Base-by-base conservation (phyloP, 2,329 filamentous ascomycete genomes). In the Aspergillus aculeatinus region DNA sequence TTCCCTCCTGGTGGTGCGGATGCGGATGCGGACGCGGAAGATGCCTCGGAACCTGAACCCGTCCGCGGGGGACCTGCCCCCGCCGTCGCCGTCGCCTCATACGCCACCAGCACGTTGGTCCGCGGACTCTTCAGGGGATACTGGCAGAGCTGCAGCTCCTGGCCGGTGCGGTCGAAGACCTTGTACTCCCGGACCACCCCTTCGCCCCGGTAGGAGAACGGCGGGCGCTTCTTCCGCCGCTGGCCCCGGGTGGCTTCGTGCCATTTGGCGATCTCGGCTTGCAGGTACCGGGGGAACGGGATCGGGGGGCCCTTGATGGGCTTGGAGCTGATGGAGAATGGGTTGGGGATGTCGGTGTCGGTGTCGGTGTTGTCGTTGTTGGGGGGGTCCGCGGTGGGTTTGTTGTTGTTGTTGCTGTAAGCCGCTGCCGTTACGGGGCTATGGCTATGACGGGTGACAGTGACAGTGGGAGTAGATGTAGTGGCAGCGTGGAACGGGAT, bases 81-180 rank as follows among this genome's bases (percentile, higher is more conserved):
- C 33, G 48, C 55, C 5, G 52, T 19, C 2, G 47, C 52, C 16
- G 55, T 33, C 1, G 48, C 33, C 19, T 44, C 58, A 23, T 58
- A 53, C 5, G 62, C 49, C 42, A 64, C 58, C 19, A 64, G 50
- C 4, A 66, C 57, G 16, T 16, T 39, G 35, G 29, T 62, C 64
- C 6, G 6, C 14, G 16, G 16, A 42, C 39, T n/a, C 2, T 14
- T n/a, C 39, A n/a, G 4, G 39, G 14, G 14, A 42, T 42, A 42
- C 6, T n/a, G 16, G 39, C 39, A 42, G 39, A 42, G 16, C 6
- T 19, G 14, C 3, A 42, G 14, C 39, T 42, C 14, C 19, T n/a
- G 14, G 16, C 16, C 14, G 16, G 14, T n/a, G 14, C 39, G 39
- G 6, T 42, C 6, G 5, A n/a, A 42, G 14, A 42, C 39, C 16